Evolutionary conservation across 345 rosid genomes (phyloP).

Genomic region (Heritiera fomes): DNA sequence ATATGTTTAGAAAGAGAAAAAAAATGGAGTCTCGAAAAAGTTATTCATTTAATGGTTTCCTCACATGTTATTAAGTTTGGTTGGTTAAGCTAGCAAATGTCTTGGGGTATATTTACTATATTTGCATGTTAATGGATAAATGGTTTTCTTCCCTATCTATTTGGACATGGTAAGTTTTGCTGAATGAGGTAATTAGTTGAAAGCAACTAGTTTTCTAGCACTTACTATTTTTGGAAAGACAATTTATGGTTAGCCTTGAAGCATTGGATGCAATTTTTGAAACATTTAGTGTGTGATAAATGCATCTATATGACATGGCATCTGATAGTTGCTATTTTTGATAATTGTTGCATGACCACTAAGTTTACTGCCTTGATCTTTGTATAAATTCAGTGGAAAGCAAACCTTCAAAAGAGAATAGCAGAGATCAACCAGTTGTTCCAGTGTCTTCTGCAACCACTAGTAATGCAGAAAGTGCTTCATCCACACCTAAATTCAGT

Average conservation of each 20-base stretch:
- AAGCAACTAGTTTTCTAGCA: not conserved
- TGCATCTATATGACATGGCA: slow-evolving; percentile 9
- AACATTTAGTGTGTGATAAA: not conserved
- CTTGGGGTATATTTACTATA: not conserved
- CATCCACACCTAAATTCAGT: slow-evolving; percentile 60
- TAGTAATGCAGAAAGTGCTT: slow-evolving; percentile 51
- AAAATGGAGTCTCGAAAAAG: slow-evolving; percentile 2
- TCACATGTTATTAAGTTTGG: not conserved
- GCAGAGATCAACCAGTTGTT: slow-evolving; percentile 43
- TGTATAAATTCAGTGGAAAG: slow-evolving; percentile 41
- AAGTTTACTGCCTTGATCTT: slow-evolving; percentile 13
- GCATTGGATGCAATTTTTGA: not conserved
- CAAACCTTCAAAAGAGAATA: slow-evolving; percentile 39
- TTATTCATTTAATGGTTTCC: slow-evolving; percentile 17
- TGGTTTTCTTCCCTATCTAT: not conserved
- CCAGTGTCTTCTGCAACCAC: slow-evolving; percentile 45
- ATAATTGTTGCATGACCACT: not conserved
- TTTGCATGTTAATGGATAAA: not conserved
- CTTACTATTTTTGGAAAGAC: slow-evolving; percentile 5
- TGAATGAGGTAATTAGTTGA: slow-evolving; percentile 3
- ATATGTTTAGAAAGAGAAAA: not conserved
- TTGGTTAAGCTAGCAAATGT: not conserved
- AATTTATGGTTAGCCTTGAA: not conserved
- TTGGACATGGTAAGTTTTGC: not conserved
- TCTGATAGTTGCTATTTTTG: not conserved